Conservation (phyloP, 2,329 filamentous ascomycete genomes). For the Aspergillus pseudoterreus region DNA sequence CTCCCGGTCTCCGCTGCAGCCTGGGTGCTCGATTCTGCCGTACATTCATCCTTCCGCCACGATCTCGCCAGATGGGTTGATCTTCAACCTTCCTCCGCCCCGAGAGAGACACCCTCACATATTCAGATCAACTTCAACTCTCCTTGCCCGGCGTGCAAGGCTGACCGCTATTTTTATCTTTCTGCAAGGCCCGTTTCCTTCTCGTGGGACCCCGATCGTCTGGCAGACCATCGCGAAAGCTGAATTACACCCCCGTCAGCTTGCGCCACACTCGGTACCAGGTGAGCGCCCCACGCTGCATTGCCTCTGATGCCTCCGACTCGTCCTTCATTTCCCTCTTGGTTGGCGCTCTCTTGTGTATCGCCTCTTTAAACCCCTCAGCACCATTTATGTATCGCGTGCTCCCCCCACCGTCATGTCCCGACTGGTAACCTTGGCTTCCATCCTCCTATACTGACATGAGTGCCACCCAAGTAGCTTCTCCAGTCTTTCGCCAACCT, state of each 20-base stretch:
- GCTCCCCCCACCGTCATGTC: not conserved
- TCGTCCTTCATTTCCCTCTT: slow-evolving; percentile 1
- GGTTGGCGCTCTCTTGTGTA: no score
- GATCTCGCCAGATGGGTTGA: slow-evolving; percentile 18
- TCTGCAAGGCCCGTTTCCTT: slow-evolving; percentile 15
- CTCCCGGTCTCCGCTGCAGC: slow-evolving; percentile 12
- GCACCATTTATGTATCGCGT: not conserved
- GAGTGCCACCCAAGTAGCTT: slow-evolving; percentile 29
- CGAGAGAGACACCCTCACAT: slow-evolving; percentile 3
- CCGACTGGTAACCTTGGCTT: slow-evolving; percentile 1
- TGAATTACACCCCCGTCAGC: slow-evolving; percentile 36
- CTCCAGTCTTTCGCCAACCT: slow-evolving; percentile 27
- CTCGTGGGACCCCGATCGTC: slow-evolving; percentile 8
- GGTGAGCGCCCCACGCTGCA: slow-evolving; percentile 37
- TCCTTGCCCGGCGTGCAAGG: slow-evolving; percentile 12
- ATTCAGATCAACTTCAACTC: not conserved
- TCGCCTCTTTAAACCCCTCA: not conserved
- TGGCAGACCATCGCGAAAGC: slow-evolving; percentile 27
- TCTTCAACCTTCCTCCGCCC: slow-evolving; percentile 6
- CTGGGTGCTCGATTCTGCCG: slow-evolving; percentile 14
- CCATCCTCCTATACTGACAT: slow-evolving; percentile 31
- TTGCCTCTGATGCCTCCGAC: slow-evolving; percentile 10
- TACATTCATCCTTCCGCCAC: slow-evolving; percentile 9
- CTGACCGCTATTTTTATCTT: slow-evolving; percentile 27
- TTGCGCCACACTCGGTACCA: slow-evolving; percentile 44